phyloP scores from a whole-genome alignment of 2,329 filamentous ascomycete species.

The Aspergillus sergii region DNA sequence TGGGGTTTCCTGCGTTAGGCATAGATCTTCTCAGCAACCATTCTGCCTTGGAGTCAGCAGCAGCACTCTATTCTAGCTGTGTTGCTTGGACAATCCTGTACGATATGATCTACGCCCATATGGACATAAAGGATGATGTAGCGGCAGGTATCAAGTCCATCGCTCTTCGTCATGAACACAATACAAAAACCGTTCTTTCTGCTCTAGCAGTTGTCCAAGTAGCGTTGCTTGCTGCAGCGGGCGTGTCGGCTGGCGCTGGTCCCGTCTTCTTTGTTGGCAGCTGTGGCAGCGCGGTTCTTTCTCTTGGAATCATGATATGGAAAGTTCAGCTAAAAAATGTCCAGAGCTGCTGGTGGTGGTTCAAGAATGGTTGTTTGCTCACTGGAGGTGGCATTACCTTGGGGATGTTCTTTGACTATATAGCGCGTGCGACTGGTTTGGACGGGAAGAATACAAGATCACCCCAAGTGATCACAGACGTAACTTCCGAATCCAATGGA shows the following conservation, averaged over 20 bases:
- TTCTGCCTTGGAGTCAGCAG: conserved; percentile 39
- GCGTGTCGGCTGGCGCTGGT: conserved; percentile 55
- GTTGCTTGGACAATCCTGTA: conserved; percentile 53
- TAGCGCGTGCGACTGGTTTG: conserved; percentile 31
- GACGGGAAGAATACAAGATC: conserved; percentile 22
- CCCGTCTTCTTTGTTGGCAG: conserved; percentile 61
- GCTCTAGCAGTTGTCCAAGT: conserved; percentile 46
- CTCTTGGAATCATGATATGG: conserved; percentile 62
- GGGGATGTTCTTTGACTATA: conserved; percentile 60
- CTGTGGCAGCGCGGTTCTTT: conserved; percentile 58
- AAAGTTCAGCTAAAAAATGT: conserved; percentile 60
- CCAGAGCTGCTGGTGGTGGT: conserved; percentile 66
- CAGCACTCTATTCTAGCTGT: conserved; percentile 50
- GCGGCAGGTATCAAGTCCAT: conserved; percentile 55
- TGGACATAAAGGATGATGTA: conserved; percentile 55
- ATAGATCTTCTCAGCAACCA: conserved; percentile 47
- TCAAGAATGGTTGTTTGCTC: conserved; percentile 63
- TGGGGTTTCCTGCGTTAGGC: conserved; percentile 51
- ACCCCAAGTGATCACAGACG: not conserved
- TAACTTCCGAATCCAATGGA: not conserved
- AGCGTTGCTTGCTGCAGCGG: conserved; percentile 46
- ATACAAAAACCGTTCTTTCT: conserved; percentile 48
- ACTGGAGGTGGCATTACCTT: conserved; percentile 62
- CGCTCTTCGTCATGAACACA: conserved; percentile 51
- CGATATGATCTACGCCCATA: conserved; percentile 56